These are phyloP conservation scores for Pseudogymnoascus sp. DNA, from an alignment of 2,329 filamentous ascomycete genomes.

Conservation along the genomic window DNA sequence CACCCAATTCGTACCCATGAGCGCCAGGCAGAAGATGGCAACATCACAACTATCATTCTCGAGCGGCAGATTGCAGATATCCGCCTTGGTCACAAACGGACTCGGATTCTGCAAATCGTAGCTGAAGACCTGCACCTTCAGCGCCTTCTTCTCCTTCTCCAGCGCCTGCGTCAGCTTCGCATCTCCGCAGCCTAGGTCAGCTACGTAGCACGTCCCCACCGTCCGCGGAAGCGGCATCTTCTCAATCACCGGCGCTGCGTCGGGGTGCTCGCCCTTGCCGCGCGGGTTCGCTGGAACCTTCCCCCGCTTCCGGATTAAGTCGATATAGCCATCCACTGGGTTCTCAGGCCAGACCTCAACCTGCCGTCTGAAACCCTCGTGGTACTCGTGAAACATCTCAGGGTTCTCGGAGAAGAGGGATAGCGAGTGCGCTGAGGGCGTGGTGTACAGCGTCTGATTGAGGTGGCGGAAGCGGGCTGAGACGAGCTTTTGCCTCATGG, in stretches of 20 bases:
- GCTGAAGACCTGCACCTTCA: constrained; percentile 69
- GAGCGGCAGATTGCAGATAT: constrained; percentile 78
- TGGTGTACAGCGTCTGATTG: constrained; percentile 94
- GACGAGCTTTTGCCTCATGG: constrained; percentile 91
- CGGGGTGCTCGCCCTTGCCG: constrained; percentile 14
- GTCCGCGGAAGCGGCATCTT: constrained; percentile 60
- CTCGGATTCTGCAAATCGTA: constrained; percentile 79
- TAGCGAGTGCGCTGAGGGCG: constrained; percentile 76
- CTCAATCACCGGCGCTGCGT: constrained; percentile 19
- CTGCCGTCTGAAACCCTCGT: constrained; percentile 91
- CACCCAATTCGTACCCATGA: constrained; percentile 99
- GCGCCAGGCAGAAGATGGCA: constrained; percentile 86
- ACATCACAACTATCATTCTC: constrained; percentile 70
- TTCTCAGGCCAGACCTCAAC: constrained; percentile 96
- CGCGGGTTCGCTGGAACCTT: constrained; percentile 35
- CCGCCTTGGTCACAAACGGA: constrained; percentile 73
- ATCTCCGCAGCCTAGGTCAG: constrained; percentile 90
- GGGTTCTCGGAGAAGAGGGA: constrained; percentile 75
- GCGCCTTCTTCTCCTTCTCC: constrained; percentile 52
- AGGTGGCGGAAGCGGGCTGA: constrained; percentile 95
- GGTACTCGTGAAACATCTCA: constrained; percentile 93
- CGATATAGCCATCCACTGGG: constrained; percentile 81
- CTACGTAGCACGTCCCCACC: constrained; percentile 66
- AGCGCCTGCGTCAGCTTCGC: constrained; percentile 69
- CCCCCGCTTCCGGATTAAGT: constrained; percentile 60